These are phyloP conservation scores for Coleophoma eucalyptorum DNA, from an alignment of 2,329 filamentous ascomycete species.

Conservation along the genomic window DNA sequence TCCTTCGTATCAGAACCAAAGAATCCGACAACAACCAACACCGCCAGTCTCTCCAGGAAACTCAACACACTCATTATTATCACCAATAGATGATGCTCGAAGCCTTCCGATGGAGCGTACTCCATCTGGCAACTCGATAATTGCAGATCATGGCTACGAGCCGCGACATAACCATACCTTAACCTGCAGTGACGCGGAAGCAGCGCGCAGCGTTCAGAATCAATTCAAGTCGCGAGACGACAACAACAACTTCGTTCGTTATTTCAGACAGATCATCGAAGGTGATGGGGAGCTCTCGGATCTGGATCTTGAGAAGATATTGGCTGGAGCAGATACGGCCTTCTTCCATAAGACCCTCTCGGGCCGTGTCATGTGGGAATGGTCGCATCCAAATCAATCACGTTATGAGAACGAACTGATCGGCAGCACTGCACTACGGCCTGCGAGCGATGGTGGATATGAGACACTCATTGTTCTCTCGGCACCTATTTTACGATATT, in stretches of 20 bases:
- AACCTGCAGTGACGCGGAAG: conserved; percentile 13
- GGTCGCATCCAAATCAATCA: conserved; percentile 46
- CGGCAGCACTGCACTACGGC: conserved; percentile 57
- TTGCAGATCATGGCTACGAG: conserved; percentile 16
- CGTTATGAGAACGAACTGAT: conserved; percentile 54
- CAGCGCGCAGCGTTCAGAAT: conserved; percentile 16
- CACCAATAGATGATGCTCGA: not conserved
- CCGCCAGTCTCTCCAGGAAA: conserved; percentile 8
- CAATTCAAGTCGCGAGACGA: conserved; percentile 8
- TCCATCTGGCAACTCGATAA: conserved; percentile 25
- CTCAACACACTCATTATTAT: conserved; percentile 5
- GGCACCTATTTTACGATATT: conserved; percentile 48
- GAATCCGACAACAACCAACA: conserved; percentile 4
- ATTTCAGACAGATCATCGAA: conserved; percentile 54
- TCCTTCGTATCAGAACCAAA: conserved; percentile 9
- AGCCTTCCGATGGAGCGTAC: conserved; percentile 25
- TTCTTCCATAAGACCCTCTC: conserved; percentile 56
- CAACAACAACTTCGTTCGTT: conserved; percentile 41
- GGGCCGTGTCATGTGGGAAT: conserved; percentile 58
- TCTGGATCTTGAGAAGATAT: conserved; percentile 52
- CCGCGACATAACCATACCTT: conserved; percentile 12
- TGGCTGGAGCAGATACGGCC: conserved; percentile 57
- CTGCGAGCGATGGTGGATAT: conserved; percentile 42
- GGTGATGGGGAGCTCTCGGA: conserved; percentile 48
- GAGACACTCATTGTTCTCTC: conserved; percentile 62